These are phyloP conservation scores for Wickerhamomyces sp. DNA, from an alignment of 1,139 yeast genomes.

Conservation along the genomic window DNA sequence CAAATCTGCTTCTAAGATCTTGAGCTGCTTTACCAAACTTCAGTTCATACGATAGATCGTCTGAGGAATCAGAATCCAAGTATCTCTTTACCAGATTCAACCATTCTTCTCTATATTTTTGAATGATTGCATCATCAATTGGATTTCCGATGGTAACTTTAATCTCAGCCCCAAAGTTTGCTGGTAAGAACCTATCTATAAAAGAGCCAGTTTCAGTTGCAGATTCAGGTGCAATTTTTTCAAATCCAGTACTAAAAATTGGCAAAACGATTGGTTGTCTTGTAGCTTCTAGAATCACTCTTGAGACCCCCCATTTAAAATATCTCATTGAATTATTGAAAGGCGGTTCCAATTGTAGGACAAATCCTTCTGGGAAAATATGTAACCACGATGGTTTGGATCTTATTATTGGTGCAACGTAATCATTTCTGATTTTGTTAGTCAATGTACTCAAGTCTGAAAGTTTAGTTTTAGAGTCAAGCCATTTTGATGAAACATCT, in stretches of 20 bases:
- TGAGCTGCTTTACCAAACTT: conserved; percentile 61
- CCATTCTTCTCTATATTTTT: conserved; percentile 65
- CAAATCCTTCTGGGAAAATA: conserved; percentile 93
- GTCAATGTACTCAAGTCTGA: conserved; percentile 5
- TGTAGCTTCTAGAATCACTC: conserved; percentile 77
- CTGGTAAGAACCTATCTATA: conserved; percentile 54
- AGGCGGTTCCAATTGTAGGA: conserved; percentile 78
- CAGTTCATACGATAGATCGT: conserved; percentile 57
- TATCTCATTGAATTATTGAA: conserved; percentile 82
- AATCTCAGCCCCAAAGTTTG: conserved; percentile 62
- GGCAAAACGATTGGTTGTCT: conserved; percentile 88
- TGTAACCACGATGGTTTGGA: conserved; percentile 84
- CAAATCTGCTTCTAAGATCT: conserved; percentile 60
- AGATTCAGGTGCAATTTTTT: conserved; percentile 80
- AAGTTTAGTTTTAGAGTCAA: conserved; percentile 4
- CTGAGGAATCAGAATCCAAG: conserved; percentile 43
- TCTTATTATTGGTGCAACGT: conserved; percentile 46
- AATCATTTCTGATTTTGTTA: conserved; percentile 22
- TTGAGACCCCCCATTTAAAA: conserved; percentile 92
- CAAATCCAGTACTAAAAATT: conserved; percentile 81
- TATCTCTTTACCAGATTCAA: conserved; percentile 50
- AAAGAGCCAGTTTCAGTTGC: conserved; percentile 41
- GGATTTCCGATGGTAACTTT: conserved; percentile 71
- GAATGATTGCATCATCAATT: conserved; percentile 57
- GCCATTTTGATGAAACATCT: conserved; percentile 12